Conservation (phyloP, 2,329 filamentous ascomycete genomes). For the Phoma sp. region DNA sequence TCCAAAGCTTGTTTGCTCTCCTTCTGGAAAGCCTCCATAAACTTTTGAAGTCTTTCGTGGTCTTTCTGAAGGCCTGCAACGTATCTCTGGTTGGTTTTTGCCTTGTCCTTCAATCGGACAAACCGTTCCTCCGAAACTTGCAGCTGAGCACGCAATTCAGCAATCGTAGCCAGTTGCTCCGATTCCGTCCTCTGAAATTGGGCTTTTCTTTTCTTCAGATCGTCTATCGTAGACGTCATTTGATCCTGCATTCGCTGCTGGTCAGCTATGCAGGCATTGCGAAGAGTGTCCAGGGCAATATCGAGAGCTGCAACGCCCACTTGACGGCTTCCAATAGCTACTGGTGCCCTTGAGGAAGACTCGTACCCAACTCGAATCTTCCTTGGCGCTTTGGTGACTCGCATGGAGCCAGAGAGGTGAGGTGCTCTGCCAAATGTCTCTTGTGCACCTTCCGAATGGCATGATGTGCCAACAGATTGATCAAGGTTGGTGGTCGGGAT, state of each 20-base stretch:
- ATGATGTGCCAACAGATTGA: too few relatives aligned
- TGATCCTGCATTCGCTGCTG: background rate
- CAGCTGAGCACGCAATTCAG: constrained; percentile 17
- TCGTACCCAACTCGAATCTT: constrained; percentile 3
- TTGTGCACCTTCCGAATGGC: background rate
- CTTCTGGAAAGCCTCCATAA: constrained; percentile 14
- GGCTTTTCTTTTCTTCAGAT: constrained; percentile 15
- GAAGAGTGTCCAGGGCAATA: background rate
- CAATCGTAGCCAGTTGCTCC: constrained; percentile 15
- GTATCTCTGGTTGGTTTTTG: constrained; percentile 33
- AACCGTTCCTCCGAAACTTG: constrained; percentile 6
- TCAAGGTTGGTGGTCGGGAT: background rate
- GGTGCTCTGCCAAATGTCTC: background rate
- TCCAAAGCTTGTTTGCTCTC: constrained; percentile 22
- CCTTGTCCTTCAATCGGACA: constrained; percentile 20
- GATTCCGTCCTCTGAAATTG: constrained; percentile 17
- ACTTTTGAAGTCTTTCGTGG: constrained; percentile 31
- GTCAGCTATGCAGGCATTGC: background rate
- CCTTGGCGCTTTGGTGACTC: constrained; percentile 20
- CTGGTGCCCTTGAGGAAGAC: background rate
- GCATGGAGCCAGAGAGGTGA: background rate
- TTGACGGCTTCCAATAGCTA: background rate
- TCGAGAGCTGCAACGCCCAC: background rate
- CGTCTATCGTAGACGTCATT: background rate
- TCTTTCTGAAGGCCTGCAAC: constrained; percentile 39